Evolutionary conservation across 2,329 filamentous ascomycete species (phyloP), one percentile per base, ranked within the genome.

Genomic region (Arthrobotrys musiformis): DNA sequence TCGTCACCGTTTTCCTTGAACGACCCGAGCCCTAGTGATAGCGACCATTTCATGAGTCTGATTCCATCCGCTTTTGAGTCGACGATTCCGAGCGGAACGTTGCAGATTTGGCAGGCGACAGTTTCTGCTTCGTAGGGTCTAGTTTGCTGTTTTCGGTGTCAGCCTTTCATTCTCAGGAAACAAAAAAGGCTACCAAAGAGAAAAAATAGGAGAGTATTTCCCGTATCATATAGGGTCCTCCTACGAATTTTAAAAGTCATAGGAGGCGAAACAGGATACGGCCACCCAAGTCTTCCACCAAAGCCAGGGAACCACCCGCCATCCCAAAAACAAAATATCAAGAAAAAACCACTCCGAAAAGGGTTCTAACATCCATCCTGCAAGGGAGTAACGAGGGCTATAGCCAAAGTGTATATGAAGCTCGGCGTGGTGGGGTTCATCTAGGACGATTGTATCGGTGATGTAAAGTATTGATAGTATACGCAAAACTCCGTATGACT

Each of bases 221-320:
- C 69, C 74, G 74, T 42, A 78, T 68, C 69, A 40, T 64, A 68
- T 80, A 79, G 83, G 82, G 83, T 82, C 82, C 82, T 81, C 81
- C 79, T 62, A 79, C 77, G 79, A 69, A 54, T 56, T 60, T 67
- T 26, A 62, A n/a, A 70, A 66, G 15, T 70, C 78, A 68, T 76
- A 61, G 62, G 64, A 78, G 64, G 70, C 62, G 54, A 69, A 70
- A 77, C 60, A 77, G 50, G 73, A 77, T 77, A 69, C 66, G 73
- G 73, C 61, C 73, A 62, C 8, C 48, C 66, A 56, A 48, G 52
- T 33, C 63, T 67, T 40, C 73, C 73, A 77, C 66, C 64, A 52
- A 68, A 61, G 42, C 44, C 42, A 70, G 60, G 42, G 66, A 66
- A 44, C 60, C 52, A 22, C 54, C 33, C 24, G 17, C 61, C 42